A percentile compares a stretch with the other conserved stretches of the same genome.
phyloP scores from a whole-genome alignment of 345 rosid species.

The Erucastrum elatum region DNA sequence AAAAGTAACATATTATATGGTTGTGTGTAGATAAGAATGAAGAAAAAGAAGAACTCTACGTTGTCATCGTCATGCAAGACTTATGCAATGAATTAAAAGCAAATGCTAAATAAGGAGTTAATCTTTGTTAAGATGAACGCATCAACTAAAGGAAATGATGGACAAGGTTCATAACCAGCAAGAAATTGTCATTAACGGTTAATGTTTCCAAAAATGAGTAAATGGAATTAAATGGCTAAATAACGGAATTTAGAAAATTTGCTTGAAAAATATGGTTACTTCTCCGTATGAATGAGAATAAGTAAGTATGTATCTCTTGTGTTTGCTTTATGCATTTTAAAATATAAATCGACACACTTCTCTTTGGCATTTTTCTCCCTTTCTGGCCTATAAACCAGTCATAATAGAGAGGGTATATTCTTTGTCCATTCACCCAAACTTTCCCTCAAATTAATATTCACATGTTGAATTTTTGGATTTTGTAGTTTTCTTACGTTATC shows the following conservation, averaged over 20 bases:
- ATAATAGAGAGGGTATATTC: slow-evolving; percentile 38
- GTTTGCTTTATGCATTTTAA: slow-evolving; percentile 33
- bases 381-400: slow-evolving; percentile 1
- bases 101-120: slow-evolving; percentile 39
- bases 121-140: slow-evolving; percentile 34
- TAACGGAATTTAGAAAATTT: slow-evolving; percentile 38
- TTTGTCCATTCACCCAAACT: slow-evolving; percentile 36
- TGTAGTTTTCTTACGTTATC: slow-evolving; percentile 37
- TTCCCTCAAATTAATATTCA: slow-evolving; percentile 26
- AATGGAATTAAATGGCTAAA: slow-evolving; percentile 27
- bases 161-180: slow-evolving; percentile 39
- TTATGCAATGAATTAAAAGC: slow-evolving; percentile 39
- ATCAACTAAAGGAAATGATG: slow-evolving; percentile 32
- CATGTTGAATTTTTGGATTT: slow-evolving; percentile 21
- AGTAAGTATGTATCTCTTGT: slow-evolving; percentile 32
- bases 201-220: slow-evolving; percentile 31
- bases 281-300: slow-evolving; percentile 41
- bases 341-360: slow-evolving; percentile 31
- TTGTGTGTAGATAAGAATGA: slow-evolving; percentile 12
- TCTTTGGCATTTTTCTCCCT: slow-evolving; percentile 30
- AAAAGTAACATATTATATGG: not conserved
- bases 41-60: slow-evolving; percentile 23
- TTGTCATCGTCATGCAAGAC: slow-evolving; percentile 34
- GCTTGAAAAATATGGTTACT: slow-evolving; percentile 37
- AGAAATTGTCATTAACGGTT: slow-evolving; percentile 35